Base-by-base conservation (phyloP, 2,329 filamentous ascomycete genomes). In the Torrubiella hemipterigena region DNA sequence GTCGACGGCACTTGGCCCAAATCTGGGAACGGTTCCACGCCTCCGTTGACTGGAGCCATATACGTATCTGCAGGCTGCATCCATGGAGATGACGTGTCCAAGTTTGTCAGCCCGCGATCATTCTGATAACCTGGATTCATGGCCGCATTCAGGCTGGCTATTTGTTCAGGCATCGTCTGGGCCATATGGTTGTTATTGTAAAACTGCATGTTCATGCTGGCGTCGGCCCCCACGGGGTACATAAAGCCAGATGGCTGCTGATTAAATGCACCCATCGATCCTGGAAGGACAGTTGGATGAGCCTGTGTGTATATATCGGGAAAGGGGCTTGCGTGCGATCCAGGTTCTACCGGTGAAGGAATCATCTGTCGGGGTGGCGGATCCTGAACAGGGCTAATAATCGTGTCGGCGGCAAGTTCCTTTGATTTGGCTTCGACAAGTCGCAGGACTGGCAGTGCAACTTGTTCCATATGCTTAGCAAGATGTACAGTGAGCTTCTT, bases 401-500 rank as follows among this genome's bases (percentile, higher is more conserved):
- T 63, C 15, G 73, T 79, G 42, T 81, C 73, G 7, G 65, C 63
- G 16, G 68, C 61, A 13, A 78, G 55, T 29, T 65, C 59, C 38
- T 56, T 63, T 23, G 56, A 53, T 32, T 44, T 55, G 22, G 46
- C 50, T 5, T 63, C 63, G 4, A 77, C 72, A 3, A 78, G 61
- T 12, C 62, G 59, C 34, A 93, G 62, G 19, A 94, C 73, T 0
- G 87, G 86, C 48, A 94, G 70, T 45, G 82, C 83, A 48, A 94
- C 81, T 42, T 85, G 77, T 54, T 94, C 85, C 85, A 95, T 91
- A 52, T 95, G 87, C 54, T 89, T 89, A 30, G 85, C 85, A 50
- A 94, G 58, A 55, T 94, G 87, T n/a, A 91, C 84, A 1, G 83
- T 93, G 37, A 94, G 61, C 58, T 93, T 93, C 66, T 93, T 94